Percentiles rank a stretch among this genome's conserved stretches.
These are phyloP conservation scores for Liriodendron chinense DNA, from an alignment of 164 flowering plant species.

Conservation along the genomic window DNA sequence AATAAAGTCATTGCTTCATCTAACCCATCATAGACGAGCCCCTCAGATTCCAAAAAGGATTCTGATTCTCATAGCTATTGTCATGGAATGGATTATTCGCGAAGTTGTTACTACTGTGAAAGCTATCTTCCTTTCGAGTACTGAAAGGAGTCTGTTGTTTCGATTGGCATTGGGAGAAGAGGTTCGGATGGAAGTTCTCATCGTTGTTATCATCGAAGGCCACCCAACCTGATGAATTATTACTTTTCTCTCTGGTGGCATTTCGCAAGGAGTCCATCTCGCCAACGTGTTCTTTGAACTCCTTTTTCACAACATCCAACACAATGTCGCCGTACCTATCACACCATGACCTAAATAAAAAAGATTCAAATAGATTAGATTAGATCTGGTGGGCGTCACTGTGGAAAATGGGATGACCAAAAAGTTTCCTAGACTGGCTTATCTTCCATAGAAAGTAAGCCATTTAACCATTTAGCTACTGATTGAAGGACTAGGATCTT, in stretches of 20 bases:
- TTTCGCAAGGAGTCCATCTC: slow-evolving; percentile 55
- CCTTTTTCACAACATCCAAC: slow-evolving; percentile 76
- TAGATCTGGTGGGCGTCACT: neutral
- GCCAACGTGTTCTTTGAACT: slow-evolving; percentile 76
- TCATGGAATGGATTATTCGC: slow-evolving; percentile 27
- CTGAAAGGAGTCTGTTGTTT: slow-evolving; percentile 4
- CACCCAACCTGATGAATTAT: slow-evolving; percentile 46
- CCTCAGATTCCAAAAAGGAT: slow-evolving; percentile 42
- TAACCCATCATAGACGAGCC: slow-evolving; percentile 9
- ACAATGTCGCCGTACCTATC: slow-evolving; percentile 75
- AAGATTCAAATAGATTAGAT: neutral
- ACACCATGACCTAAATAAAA: slow-evolving; percentile 57
- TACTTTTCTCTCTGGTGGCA: slow-evolving; percentile 32
- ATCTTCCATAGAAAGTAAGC: too few relatives aligned
- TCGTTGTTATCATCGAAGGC: slow-evolving; percentile 49
- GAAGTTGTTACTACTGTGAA: neutral
- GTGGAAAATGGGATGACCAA: neutral
- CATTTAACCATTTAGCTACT: too few relatives aligned
- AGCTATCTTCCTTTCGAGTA: slow-evolving; percentile 1
- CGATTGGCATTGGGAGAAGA: slow-evolving; percentile 23
- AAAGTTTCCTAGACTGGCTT: too few relatives aligned
- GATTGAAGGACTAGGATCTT: too few relatives aligned
- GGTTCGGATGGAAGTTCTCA: slow-evolving; percentile 71
- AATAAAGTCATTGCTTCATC: neutral
- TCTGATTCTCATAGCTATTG: slow-evolving; percentile 29